Conservation (phyloP, 257 asterid genomes). For the Jasminum sambac region DNA sequence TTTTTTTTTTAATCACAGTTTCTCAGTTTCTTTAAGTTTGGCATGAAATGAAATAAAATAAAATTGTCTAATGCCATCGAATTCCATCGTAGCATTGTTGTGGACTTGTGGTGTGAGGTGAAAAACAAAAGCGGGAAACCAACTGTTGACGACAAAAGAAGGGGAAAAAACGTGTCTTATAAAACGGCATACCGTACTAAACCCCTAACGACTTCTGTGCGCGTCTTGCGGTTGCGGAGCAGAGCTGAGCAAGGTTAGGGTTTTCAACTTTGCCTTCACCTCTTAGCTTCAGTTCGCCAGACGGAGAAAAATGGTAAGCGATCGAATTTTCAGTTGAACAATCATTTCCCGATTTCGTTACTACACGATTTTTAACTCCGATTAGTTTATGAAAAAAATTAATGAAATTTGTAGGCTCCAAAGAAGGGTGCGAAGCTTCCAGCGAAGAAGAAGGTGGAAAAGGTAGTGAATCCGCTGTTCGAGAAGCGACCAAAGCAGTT, state of each 20-base stretch:
- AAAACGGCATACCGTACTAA: background rate
- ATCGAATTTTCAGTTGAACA: background rate
- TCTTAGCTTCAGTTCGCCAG: background rate
- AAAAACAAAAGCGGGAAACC: no score
- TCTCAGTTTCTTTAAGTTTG: no score
- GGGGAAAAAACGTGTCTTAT: no score
- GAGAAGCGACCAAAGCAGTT: conserved; percentile 18
- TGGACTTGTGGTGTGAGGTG: no score
- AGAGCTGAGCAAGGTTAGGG: background rate
- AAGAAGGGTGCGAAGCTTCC: conserved; percentile 8
- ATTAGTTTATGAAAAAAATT: background rate
- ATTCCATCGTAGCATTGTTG: no score
- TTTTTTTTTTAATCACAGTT: no score
- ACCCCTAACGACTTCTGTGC: background rate
- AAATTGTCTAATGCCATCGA: no score
- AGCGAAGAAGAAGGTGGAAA: conserved; percentile 2
- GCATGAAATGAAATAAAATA: no score
- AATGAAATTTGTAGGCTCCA: conserved; percentile 6
- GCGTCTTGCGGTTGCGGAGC: background rate
- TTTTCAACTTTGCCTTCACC: background rate
- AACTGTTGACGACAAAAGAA: no score
- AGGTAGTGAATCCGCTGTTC: conserved; percentile 9
- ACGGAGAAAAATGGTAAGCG: background rate
- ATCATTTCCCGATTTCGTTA: background rate
- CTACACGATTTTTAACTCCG: background rate